These are phyloP conservation scores for Heliosperma pusillum DNA, from an alignment of 148 eudicot genomes.

Conservation along the genomic window DNA sequence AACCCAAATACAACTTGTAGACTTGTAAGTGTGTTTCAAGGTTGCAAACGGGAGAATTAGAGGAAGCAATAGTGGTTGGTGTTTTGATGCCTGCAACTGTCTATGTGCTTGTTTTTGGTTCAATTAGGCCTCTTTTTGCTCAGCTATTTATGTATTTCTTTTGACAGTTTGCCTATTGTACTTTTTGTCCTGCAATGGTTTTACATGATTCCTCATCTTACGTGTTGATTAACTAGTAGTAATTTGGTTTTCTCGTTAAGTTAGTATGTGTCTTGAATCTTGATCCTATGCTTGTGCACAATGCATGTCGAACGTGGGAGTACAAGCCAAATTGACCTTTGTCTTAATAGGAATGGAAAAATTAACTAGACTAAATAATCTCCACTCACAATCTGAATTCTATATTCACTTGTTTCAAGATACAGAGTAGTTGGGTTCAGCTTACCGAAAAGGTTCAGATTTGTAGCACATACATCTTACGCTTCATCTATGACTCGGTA, in stretches of 20 bases:
- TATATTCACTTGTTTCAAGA: too few relatives aligned
- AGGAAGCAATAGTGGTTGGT: neutral
- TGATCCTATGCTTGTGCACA: neutral
- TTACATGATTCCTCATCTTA: neutral
- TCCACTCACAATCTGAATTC: too few relatives aligned
- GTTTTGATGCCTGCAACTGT: neutral
- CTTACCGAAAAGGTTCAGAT: too few relatives aligned
- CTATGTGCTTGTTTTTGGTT: too few relatives aligned
- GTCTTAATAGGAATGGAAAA: too few relatives aligned
- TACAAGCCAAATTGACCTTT: neutral
- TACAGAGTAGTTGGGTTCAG: too few relatives aligned
- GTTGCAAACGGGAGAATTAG: neutral
- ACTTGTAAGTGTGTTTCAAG: too few relatives aligned
- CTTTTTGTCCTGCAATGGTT: neutral
- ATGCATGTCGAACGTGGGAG: neutral
- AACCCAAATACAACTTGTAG: too few relatives aligned
- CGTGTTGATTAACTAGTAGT: neutral
- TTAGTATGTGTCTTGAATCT: neutral
- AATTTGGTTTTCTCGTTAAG: neutral
- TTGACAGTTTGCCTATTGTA: neutral
- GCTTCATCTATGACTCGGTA: too few relatives aligned
- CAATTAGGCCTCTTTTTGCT: too few relatives aligned
- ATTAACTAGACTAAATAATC: too few relatives aligned
- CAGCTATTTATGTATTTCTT: neutral
- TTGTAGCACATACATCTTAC: too few relatives aligned